Evolutionary conservation across 768 basidiomycete species (phyloP).

Genomic region (Psilocybe azurescens): DNA sequence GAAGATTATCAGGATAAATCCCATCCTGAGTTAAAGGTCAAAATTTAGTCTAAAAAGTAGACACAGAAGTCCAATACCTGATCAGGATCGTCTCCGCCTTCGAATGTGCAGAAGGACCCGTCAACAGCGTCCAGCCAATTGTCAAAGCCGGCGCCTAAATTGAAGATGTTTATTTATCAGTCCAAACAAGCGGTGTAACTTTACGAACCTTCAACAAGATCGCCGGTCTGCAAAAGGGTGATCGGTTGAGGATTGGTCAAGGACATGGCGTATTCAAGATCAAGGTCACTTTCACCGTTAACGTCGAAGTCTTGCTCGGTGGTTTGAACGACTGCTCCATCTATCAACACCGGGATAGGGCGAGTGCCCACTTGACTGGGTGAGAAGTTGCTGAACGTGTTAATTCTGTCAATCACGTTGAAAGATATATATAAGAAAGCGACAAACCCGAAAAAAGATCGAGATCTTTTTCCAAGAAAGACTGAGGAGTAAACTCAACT

Average conservation of each 20-base stretch:
- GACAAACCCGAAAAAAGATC: constrained; percentile 40
- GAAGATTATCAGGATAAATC: constrained; percentile 31
- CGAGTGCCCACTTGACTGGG: constrained; percentile 38
- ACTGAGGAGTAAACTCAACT: constrained; percentile 60
- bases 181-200: background rate
- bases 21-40: constrained; percentile 28
- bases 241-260: constrained; percentile 45
- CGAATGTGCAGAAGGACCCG: constrained; percentile 47
- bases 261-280: constrained; percentile 61
- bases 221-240: constrained; percentile 50
- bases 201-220: constrained; percentile 41
- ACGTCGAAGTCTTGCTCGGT: constrained; percentile 42
- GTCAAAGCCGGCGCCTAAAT: constrained; percentile 49
- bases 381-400: constrained; percentile 38
- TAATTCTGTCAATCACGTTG: background rate
- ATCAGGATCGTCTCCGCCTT: constrained; percentile 47
- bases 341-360: constrained; percentile 34
- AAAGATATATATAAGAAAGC: constrained; percentile 25
- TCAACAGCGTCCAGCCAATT: constrained; percentile 56
- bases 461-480: constrained; percentile 48
- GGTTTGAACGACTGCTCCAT: constrained; percentile 48
- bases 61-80: constrained; percentile 25
- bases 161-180: background rate
- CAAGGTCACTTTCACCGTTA: constrained; percentile 63
- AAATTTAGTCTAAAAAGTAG: background rate